Evolutionary conservation across 2,329 filamentous ascomycete genomes (phyloP).

Genomic region (Xylaria sp.): DNA sequence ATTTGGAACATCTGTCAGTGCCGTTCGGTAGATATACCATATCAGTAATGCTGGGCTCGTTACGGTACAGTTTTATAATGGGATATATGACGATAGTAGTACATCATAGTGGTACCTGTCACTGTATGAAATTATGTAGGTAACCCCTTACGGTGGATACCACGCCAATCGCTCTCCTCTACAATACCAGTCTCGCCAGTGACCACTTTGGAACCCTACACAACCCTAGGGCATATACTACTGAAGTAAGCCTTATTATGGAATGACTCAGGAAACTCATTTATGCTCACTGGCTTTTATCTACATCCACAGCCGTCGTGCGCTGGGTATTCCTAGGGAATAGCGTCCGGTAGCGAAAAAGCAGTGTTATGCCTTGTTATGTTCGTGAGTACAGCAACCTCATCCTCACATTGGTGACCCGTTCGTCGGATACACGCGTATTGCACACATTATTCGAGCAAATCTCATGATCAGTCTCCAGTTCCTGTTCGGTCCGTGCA

Average conservation of each 20-base stretch:
- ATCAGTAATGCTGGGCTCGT: background rate
- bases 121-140: background rate
- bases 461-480: constrained; percentile 7
- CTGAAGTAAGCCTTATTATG: background rate
- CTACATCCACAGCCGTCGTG: background rate
- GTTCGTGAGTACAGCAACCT: background rate
- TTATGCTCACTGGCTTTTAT: constrained; percentile 8
- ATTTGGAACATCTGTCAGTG: background rate
- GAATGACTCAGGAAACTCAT: constrained; percentile 24
- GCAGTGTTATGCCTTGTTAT: background rate
- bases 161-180: background rate
- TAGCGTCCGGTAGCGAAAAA: background rate
- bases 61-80: background rate
- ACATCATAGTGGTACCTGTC: background rate
- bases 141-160: background rate
- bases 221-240: background rate
- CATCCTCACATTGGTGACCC: background rate
- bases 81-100: background rate
- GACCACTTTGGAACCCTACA: background rate
- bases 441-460: background rate
- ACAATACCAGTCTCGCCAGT: background rate
- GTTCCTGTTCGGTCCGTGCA: constrained; percentile 27
- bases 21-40: background rate
- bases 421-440: background rate
- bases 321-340: background rate